Conservation (phyloP, 83 land plant species). For the Picea engelmannii region DNA sequence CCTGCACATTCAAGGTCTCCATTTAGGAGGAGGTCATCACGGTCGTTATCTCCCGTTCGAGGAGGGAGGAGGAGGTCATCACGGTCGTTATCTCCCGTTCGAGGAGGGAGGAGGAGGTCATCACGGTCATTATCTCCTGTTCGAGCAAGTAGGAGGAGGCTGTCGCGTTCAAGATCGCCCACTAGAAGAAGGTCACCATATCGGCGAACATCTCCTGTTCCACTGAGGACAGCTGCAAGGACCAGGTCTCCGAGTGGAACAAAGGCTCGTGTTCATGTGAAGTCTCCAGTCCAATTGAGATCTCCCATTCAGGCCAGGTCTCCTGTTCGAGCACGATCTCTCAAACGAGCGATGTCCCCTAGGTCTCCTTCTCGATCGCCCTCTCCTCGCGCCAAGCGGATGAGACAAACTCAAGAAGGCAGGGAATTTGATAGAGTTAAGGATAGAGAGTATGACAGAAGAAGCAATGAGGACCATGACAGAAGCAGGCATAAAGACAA, state of each 20-base stretch:
- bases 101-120: slow-evolving; percentile 7
- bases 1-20: slow-evolving; percentile 18
- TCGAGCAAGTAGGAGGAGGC: slow-evolving; percentile 14
- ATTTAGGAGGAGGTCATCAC: slow-evolving; percentile 30
- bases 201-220: slow-evolving; percentile 31
- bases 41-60: slow-evolving; percentile 27
- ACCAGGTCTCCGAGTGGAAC: background rate
- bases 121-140: slow-evolving; percentile 4
- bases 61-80: slow-evolving; percentile 24
- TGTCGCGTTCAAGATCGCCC: slow-evolving; percentile 19
- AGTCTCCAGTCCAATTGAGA: slow-evolving; percentile 4
- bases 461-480: slow-evolving; percentile 16
- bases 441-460: slow-evolving; percentile 20
- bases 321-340: slow-evolving; percentile 18
- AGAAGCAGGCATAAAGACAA: slow-evolving; percentile 25
- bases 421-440: slow-evolving; percentile 27
- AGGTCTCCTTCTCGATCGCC: slow-evolving; percentile 30
- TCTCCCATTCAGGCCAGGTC: slow-evolving; percentile 17
- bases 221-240: slow-evolving; percentile 17
- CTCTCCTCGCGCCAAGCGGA: slow-evolving; percentile 41
- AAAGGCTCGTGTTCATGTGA: background rate
- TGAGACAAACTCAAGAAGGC: slow-evolving; percentile 33
- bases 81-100: slow-evolving; percentile 25
- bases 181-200: slow-evolving; percentile 16
- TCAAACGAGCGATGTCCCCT: slow-evolving; percentile 17